These are phyloP conservation scores for Lecanosticta acicola DNA, from an alignment of 2,329 filamentous ascomycete species.

Conservation along the genomic window DNA sequence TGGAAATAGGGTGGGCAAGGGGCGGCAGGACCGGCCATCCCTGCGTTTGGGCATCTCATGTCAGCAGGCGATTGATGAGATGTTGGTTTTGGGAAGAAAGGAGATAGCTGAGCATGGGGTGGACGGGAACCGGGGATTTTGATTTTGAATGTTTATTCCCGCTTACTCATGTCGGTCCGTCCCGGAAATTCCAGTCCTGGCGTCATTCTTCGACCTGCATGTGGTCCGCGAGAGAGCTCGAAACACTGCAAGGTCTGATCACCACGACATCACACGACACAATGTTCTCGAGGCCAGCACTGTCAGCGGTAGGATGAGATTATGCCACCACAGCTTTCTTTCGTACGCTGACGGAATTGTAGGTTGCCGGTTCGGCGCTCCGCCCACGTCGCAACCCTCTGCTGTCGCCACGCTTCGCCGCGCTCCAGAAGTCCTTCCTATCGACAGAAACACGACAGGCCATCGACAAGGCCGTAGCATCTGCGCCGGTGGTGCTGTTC, in stretches of 20 bases:
- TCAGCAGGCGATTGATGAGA: no score
- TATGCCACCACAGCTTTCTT: background rate
- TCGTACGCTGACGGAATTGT: background rate
- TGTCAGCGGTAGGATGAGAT: conserved; percentile 22
- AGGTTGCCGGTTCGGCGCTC: conserved; percentile 45
- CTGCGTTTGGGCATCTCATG: no score
- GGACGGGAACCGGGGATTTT: no score
- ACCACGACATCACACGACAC: conserved; percentile 4
- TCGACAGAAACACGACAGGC: conserved; percentile 73
- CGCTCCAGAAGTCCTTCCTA: conserved; percentile 59
- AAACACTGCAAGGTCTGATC: background rate
- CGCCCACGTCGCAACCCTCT: conserved; percentile 38
- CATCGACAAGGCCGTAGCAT: conserved; percentile 83
- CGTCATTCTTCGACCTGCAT: background rate
- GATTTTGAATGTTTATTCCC: background rate
- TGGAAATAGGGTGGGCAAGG: no score
- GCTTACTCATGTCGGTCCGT: background rate
- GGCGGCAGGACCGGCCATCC: no score
- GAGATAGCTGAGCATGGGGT: background rate
- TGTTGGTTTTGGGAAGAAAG: background rate
- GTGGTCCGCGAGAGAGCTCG: background rate
- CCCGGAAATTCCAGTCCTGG: background rate
- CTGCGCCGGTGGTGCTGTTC: conserved; percentile 90
- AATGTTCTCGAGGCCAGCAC: conserved; percentile 29
- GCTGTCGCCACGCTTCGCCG: conserved; percentile 41